Conservation (phyloP, 2,329 filamentous ascomycete genomes). For the Neophaeococcomyces aloes region DNA sequence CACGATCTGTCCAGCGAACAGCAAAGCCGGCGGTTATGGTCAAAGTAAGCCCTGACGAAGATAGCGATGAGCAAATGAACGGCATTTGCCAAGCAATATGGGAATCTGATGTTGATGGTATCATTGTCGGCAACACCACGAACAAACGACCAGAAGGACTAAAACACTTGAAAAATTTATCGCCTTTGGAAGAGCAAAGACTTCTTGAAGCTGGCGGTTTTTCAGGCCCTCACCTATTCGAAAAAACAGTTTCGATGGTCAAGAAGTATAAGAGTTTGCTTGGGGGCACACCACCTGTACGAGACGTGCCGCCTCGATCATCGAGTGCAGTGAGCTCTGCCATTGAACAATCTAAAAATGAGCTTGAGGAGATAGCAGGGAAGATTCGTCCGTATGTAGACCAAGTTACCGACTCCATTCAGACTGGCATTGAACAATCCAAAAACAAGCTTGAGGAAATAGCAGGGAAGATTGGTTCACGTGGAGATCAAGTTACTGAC, state of each 20-base stretch:
- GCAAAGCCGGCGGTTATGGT: conserved; percentile 82
- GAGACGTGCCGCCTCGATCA: background rate
- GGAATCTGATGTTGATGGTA: conserved; percentile 76
- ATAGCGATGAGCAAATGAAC: conserved; percentile 69
- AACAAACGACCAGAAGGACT: conserved; percentile 65
- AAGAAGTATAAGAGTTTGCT: conserved; percentile 64
- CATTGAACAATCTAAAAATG: conserved; percentile 12
- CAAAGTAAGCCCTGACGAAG: conserved; percentile 94
- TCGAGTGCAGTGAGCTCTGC: conserved; percentile 12
- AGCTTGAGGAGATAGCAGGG: conserved; percentile 2
- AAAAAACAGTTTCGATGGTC: conserved; percentile 67
- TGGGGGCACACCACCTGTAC: conserved; percentile 2
- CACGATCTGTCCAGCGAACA: conserved; percentile 56
- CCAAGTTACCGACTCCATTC: background rate
- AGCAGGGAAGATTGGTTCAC: background rate
- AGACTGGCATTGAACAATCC: too few relatives aligned
- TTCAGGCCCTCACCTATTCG: conserved; percentile 82
- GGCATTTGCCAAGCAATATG: conserved; percentile 82
- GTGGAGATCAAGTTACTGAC: background rate
- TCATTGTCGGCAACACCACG: conserved; percentile 96
- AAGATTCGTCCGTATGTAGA: background rate
- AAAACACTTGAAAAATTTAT: conserved; percentile 55
- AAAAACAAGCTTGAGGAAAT: too few relatives aligned
- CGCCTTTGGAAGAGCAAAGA: conserved; percentile 54
- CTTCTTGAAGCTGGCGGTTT: conserved; percentile 75